Conservation (phyloP, 345 rosid genomes). For the Eucalyptus marginata region DNA sequence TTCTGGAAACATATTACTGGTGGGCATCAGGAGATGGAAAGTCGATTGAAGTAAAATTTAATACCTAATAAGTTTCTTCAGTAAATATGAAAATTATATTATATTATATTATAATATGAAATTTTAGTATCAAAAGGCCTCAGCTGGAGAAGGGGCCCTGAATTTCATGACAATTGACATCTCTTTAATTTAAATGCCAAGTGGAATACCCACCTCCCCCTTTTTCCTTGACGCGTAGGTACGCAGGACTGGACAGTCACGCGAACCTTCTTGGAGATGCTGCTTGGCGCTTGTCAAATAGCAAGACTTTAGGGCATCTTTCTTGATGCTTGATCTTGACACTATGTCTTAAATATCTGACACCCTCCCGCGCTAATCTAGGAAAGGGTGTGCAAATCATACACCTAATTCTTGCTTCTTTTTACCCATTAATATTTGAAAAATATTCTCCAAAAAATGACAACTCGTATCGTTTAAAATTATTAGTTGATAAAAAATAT, state of each 20-base stretch:
- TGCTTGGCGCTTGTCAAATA: not conserved
- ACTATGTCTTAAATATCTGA: not conserved
- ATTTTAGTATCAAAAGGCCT: not conserved
- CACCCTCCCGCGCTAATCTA: not conserved
- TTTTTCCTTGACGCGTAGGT: not conserved
- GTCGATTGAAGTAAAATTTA: not conserved
- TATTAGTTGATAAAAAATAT: too few relatives aligned
- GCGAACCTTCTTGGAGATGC: not conserved
- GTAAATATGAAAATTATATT: not conserved
- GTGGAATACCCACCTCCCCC: not conserved
- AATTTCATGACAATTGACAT: not conserved
- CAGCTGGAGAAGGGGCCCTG: not conserved
- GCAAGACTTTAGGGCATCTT: not conserved
- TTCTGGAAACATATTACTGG: not conserved
- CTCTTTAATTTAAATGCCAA: not conserved
- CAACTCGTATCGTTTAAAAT: too few relatives aligned
- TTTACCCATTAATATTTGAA: not conserved
- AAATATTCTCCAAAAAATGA: not conserved
- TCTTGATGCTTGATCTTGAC: not conserved
- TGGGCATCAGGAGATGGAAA: not conserved
- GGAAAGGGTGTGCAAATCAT: not conserved
- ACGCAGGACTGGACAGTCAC: not conserved
- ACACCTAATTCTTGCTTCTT: not conserved
- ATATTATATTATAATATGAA: not conserved
- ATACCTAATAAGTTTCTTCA: not conserved